Percentiles rank a stretch among this genome's conserved stretches.
Evolutionary conservation across 805 yeast species (phyloP).

Genomic region (Nakazawaea molendinolei): DNA sequence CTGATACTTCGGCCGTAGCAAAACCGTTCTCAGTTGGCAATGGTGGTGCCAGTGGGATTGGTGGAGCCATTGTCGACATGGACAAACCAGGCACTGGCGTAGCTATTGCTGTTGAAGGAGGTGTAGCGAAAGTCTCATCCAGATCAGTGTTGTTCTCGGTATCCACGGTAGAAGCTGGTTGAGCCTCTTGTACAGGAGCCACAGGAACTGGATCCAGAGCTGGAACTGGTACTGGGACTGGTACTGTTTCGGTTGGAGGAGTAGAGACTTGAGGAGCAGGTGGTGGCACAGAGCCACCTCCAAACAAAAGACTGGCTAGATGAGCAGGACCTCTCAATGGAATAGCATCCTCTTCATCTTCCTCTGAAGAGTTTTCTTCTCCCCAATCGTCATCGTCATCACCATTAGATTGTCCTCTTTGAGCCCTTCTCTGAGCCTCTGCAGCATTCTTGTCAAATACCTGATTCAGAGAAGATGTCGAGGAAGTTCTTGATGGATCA

Average conservation of each 20-base stretch:
- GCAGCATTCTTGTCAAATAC: constrained; percentile 50
- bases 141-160: constrained; percentile 17
- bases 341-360: constrained; percentile 37
- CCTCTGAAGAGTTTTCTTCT: constrained; percentile 26
- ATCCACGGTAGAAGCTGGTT: constrained; percentile 15
- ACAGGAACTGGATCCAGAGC: background rate
- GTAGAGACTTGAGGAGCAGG: constrained; percentile 13
- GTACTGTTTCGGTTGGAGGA: constrained; percentile 5
- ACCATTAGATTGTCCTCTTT: constrained; percentile 44
- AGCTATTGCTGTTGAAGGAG: constrained; percentile 21
- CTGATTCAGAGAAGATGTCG: constrained; percentile 20
- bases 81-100: constrained; percentile 17
- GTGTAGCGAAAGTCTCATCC: constrained; percentile 26
- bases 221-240: background rate
- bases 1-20: constrained; percentile 15
- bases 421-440: constrained; percentile 67
- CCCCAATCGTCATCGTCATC: constrained; percentile 36
- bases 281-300: constrained; percentile 39
- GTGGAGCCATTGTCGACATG: constrained; percentile 12
- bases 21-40: constrained; percentile 17
- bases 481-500: constrained; percentile 18
- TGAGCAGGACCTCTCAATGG: constrained; percentile 48
- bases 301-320: constrained; percentile 46
- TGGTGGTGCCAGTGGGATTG: constrained; percentile 14
- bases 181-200: background rate